These are phyloP conservation scores for Talaromyces ruber DNA, from an alignment of 495 filamentous ascomycete species.

Conservation along the genomic window DNA sequence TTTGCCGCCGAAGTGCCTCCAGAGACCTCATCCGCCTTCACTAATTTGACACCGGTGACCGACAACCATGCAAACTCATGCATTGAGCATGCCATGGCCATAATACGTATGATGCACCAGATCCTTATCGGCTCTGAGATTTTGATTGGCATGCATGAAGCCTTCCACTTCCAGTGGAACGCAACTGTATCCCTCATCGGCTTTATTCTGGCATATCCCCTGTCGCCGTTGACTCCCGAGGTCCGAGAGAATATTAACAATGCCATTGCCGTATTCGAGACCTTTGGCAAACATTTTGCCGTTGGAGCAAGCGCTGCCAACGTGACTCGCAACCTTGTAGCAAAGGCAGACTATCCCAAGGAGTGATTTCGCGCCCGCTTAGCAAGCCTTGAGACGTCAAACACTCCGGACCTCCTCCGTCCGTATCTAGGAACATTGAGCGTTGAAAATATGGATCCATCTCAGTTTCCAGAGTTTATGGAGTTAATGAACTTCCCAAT, in stretches of 20 bases:
- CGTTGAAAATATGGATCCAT: neutral
- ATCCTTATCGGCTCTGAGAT: constrained; percentile 33
- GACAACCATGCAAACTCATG: constrained; percentile 25
- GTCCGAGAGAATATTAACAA: constrained; percentile 27
- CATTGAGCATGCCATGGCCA: constrained; percentile 34
- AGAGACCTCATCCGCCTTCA: neutral
- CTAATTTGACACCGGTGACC: constrained; percentile 13
- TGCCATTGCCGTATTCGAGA: constrained; percentile 32
- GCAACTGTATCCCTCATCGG: constrained; percentile 37
- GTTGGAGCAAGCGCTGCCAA: constrained; percentile 33
- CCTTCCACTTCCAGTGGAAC: constrained; percentile 44
- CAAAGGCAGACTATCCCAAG: constrained; percentile 19
- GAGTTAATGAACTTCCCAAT: neutral
- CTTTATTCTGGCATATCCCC: constrained; percentile 36
- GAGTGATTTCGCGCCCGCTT: neutral
- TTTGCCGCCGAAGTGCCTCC: neutral
- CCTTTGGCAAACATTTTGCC: constrained; percentile 33
- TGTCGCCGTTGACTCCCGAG: constrained; percentile 15
- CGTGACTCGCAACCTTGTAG: constrained; percentile 20
- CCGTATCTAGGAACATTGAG: neutral
- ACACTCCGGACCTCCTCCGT: neutral
- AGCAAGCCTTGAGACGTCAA: neutral
- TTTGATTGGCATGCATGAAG: constrained; percentile 34
- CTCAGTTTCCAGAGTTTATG: neutral
- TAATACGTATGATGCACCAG: constrained; percentile 40